Evolutionary conservation across 805 yeast genomes (phyloP).

Genomic region (Pichia thaimueangensis): DNA sequence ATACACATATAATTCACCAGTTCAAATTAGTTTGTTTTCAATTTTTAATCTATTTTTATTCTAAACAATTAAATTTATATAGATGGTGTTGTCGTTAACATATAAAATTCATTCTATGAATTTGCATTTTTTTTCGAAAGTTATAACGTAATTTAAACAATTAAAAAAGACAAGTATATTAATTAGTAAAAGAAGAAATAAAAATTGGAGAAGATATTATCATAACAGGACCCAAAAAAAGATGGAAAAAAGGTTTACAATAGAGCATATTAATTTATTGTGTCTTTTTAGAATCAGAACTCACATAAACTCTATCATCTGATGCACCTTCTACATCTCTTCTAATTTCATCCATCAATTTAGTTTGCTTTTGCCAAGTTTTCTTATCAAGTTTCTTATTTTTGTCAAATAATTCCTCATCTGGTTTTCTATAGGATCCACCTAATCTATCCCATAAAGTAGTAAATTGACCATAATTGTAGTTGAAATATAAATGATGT

Average conservation of each 20-base stretch:
- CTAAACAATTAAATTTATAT: no score
- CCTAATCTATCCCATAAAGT: slow-evolving; percentile 98
- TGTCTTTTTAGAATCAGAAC: slow-evolving; percentile 28
- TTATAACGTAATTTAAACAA: no score
- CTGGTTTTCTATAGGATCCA: slow-evolving; percentile 89
- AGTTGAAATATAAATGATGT: slow-evolving; percentile 94
- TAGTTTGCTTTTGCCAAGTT: slow-evolving; percentile 66
- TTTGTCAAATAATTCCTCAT: slow-evolving; percentile 72
- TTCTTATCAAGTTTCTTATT: slow-evolving; percentile 47
- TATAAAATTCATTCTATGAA: no score
- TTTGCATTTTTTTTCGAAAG: no score
- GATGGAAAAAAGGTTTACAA: not conserved
- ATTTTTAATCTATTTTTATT: no score
- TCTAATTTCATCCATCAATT: slow-evolving; percentile 74
- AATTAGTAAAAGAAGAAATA: not conserved
- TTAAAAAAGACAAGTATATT: not conserved
- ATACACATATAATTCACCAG: no score
- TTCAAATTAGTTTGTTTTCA: no score
- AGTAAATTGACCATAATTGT: slow-evolving; percentile 97
- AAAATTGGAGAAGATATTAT: not conserved
- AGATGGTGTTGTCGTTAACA: no score
- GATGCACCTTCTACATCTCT: slow-evolving; percentile 73
- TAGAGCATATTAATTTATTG: slow-evolving; percentile 3
- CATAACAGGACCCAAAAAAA: no score
- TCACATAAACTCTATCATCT: slow-evolving; percentile 67